A percentile compares a stretch with the other conserved stretches of the same genome.
Evolutionary conservation across 306 rosid species (phyloP).

Genomic region (Betula pendula): DNA sequence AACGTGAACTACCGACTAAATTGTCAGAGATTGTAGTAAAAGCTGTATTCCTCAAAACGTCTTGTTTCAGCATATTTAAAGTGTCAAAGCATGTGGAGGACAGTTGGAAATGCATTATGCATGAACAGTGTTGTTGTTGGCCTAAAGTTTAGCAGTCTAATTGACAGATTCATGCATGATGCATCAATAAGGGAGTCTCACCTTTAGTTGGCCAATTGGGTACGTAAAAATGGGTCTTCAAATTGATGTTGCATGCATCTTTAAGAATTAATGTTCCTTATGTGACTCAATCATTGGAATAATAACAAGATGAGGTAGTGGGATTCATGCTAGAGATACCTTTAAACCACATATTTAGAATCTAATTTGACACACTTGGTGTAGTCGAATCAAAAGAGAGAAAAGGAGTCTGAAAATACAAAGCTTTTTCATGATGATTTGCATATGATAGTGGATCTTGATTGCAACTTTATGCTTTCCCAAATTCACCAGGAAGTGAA

Average conservation of each 20-base stretch:
- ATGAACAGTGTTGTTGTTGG: background rate
- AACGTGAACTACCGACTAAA: too few relatives aligned
- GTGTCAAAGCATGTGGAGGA: background rate
- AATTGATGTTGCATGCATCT: slow-evolving; percentile 23
- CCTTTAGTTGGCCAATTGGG: slow-evolving; percentile 28
- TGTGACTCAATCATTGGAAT: slow-evolving; percentile 25
- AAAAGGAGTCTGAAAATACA: background rate
- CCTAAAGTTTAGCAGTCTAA: background rate
- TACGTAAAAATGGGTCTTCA: slow-evolving; percentile 5
- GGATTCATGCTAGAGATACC: slow-evolving; percentile 10
- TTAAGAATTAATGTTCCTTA: slow-evolving; percentile 25
- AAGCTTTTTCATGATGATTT: slow-evolving; percentile 5
- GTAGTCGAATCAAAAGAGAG: slow-evolving; percentile 17
- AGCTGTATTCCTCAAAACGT: too few relatives aligned
- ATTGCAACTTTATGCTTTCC: slow-evolving; percentile 5
- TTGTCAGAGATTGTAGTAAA: too few relatives aligned
- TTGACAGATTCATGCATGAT: slow-evolving; percentile 26
- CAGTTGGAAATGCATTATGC: background rate
- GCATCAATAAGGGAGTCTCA: slow-evolving; percentile 25
- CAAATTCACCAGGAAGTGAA: background rate
- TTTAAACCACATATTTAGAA: slow-evolving; percentile 12
- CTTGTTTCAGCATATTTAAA: too few relatives aligned
- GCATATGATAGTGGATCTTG: slow-evolving; percentile 15
- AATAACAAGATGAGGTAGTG: slow-evolving; percentile 11
- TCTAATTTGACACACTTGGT: slow-evolving; percentile 14